Base-by-base conservation (phyloP, 176 grass and related monocot genomes). In the Puccinellia tenuiflora region DNA sequence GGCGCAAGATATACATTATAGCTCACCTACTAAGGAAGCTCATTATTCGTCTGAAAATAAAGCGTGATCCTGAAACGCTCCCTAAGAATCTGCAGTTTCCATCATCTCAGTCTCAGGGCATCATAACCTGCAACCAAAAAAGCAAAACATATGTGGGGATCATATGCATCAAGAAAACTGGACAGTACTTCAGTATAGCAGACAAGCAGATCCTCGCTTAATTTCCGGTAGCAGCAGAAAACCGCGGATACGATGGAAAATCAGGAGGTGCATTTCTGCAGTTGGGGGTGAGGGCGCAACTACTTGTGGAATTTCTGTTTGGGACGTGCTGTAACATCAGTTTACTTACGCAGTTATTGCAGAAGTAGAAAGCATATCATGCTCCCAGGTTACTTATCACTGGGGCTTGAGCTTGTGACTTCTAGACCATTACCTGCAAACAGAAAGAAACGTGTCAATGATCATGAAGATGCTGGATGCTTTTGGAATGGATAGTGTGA, bases 371-470 rank as follows among this genome's bases (percentile, higher is more conserved):
- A 29, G 33, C 24, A 33, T 21, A 69, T 65, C 24, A n/a, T 37
- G 34, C 14, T 71, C 52, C 7, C 4, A 39, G 1, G 14, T 90
- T 37, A 90, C 79, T 78, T 86, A 1, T 86, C 73, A 21, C 18
- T 13, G 22, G 83, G 10, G 29, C 64, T 68, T 1, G 64, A 72
- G 72, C 81, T 88, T 73, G 89, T 85, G 20, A 97, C 85, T 78
- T 97, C 94, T 75, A 97, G 22, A 33, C 94, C 94, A 68, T 97
- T 97, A 26, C 94, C 94, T 94, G 76, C 68, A 83, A 83, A 56
- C 6, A 79, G 31, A 66, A 90, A 10, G 20, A 85, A 81, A 39
- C 66, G 3, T 68, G 18, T 35, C 20, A 72, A 21, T 64, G 42
- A 72, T 45, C 54, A 53, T 35, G n/a, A 15, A 70, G 28, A 28